These are phyloP conservation scores for Fraxinus xanthoxyloides DNA, from an alignment of 305 asterid genomes.

Conservation along the genomic window DNA sequence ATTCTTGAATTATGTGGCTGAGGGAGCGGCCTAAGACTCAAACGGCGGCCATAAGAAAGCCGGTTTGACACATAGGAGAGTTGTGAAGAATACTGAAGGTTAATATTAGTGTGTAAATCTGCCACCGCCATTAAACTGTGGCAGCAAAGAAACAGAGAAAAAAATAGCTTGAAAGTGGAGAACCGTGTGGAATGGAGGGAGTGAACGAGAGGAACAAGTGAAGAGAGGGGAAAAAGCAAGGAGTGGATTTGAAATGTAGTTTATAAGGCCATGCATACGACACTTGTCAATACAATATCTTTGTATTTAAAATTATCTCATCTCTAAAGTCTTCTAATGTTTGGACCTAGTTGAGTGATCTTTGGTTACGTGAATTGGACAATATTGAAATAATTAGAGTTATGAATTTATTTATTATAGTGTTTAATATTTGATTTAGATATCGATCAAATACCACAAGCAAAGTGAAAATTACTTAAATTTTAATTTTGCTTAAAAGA, in stretches of 20 bases:
- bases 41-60: conserved; percentile 33
- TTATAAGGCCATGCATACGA: conserved; percentile 59
- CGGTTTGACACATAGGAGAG: conserved; percentile 48
- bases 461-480: not conserved
- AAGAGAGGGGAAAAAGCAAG: conserved; percentile 2
- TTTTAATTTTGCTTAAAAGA: not conserved
- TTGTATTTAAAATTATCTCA: conserved; percentile 32
- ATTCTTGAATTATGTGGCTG: conserved; percentile 38
- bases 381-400: not conserved
- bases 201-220: not conserved
- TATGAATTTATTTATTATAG: not conserved
- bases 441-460: not conserved
- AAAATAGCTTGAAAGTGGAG: not conserved
- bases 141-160: conserved; percentile 14
- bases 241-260: conserved; percentile 35
- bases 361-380: not conserved
- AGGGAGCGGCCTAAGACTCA: conserved; percentile 33
- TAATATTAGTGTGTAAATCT: conserved; percentile 40
- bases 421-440: not conserved
- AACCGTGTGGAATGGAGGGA: not conserved
- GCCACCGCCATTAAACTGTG: conserved; percentile 60
- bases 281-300: conserved; percentile 45
- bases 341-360: not conserved
- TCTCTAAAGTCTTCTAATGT: conserved; percentile 21
- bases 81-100: conserved; percentile 42